Conservation (phyloP, 108 stramenopile genomes). For the Stephanodiscus minutulus region DNA sequence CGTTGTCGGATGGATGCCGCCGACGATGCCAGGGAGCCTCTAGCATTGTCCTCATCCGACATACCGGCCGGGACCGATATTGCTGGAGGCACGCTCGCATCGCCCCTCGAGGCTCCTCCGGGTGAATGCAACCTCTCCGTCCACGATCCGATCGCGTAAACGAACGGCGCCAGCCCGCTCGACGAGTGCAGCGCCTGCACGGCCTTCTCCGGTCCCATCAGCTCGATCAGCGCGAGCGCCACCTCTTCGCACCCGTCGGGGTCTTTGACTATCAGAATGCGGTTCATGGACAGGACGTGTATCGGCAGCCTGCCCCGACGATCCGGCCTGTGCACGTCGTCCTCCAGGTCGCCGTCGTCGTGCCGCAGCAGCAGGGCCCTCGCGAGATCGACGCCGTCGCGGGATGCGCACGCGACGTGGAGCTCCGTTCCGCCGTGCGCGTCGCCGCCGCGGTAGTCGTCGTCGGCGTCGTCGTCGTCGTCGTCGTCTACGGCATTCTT, state of each 20-base stretch:
- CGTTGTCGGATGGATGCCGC: neutral
- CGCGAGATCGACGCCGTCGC: slow-evolving; percentile 14
- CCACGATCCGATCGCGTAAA: slow-evolving; percentile 34
- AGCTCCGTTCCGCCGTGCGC: slow-evolving; percentile 28
- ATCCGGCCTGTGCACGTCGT: slow-evolving; percentile 13
- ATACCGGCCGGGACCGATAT: neutral
- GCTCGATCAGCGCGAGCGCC: slow-evolving; percentile 18
- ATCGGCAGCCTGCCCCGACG: slow-evolving; percentile 27
- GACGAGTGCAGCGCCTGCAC: slow-evolving; percentile 28
- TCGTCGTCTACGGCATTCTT: neutral
- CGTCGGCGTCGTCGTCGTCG: slow-evolving; percentile 11
- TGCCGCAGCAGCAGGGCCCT: slow-evolving; percentile 12
- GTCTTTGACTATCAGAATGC: slow-evolving; percentile 17
- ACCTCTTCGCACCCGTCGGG: slow-evolving; percentile 33
- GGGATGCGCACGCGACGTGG: slow-evolving; percentile 44
- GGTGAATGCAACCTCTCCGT: slow-evolving; percentile 22
- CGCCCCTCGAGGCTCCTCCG: neutral
- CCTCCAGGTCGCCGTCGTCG: neutral
- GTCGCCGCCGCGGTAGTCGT: neutral
- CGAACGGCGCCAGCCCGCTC: slow-evolving; percentile 37
- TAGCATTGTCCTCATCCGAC: slow-evolving; percentile 2
- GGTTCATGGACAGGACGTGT: slow-evolving; percentile 35
- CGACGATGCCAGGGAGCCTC: neutral
- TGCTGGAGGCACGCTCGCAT: neutral
- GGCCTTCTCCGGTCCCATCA: slow-evolving; percentile 30